A percentile compares a stretch with the other conserved stretches of the same genome.
These are phyloP conservation scores for Atkinsonella texensis DNA, from an alignment of 2,329 filamentous ascomycete species.

Conservation along the genomic window DNA sequence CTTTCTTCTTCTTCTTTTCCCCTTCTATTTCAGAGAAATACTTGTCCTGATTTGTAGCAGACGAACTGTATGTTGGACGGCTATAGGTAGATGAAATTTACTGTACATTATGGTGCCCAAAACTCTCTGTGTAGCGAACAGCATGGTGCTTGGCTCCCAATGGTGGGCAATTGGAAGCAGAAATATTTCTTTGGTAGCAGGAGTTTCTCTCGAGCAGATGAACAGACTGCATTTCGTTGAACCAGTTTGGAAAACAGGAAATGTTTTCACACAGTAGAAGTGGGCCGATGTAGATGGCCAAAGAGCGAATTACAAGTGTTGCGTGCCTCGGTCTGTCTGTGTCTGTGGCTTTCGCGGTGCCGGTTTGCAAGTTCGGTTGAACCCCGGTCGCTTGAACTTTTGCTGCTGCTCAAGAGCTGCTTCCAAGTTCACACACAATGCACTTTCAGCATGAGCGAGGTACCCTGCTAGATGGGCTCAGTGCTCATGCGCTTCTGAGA, in stretches of 20 bases:
- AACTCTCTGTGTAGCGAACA: not conserved
- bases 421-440: not conserved
- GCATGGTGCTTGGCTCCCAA: no score
- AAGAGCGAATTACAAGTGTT: no score
- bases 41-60: not conserved
- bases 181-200: no score
- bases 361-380: slow-evolving; percentile 8
- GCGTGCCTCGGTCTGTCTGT: no score
- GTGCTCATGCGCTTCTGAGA: not conserved
- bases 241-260: no score
- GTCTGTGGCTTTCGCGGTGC: not conserved
- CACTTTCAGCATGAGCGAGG: not conserved
- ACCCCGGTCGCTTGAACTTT: slow-evolving; percentile 7
- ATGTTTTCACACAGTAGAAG: no score
- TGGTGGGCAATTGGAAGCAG: no score
- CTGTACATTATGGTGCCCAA: not conserved
- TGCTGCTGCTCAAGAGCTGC: not conserved
- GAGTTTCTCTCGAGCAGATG: no score
- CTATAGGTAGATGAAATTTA: not conserved
- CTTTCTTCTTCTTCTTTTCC: not conserved
- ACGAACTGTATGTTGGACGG: not conserved
- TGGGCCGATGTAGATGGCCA: no score
- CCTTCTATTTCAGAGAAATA: no score
- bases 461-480: not conserved
- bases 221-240: no score